Evolutionary conservation across 2,329 filamentous ascomycete genomes (phyloP).

Genomic region (Pyricularia sp.): DNA sequence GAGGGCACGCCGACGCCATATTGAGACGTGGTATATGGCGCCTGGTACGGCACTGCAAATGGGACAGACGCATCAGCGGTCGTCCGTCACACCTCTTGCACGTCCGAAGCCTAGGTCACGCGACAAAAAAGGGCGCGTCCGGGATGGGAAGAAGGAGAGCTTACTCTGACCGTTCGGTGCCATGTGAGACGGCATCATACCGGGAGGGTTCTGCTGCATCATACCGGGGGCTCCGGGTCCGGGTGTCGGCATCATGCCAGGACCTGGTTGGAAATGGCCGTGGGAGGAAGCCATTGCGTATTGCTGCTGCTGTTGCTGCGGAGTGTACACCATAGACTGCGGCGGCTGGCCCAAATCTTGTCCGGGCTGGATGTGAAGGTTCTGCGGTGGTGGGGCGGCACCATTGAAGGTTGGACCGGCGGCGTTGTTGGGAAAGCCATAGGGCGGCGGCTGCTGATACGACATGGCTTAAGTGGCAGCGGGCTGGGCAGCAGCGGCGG

Average conservation of each 20-base stretch:
- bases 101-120: slow-evolving; percentile 7
- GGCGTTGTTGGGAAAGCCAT: slow-evolving; percentile 39
- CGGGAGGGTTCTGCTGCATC: slow-evolving; percentile 44
- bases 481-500: slow-evolving; percentile 21
- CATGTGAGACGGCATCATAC: slow-evolving; percentile 47
- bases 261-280: slow-evolving; percentile 34
- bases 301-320: slow-evolving; percentile 26
- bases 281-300: slow-evolving; percentile 38
- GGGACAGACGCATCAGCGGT: slow-evolving; percentile 7
- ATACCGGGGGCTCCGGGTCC: slow-evolving; percentile 36
- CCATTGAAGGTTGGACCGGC: slow-evolving; percentile 39
- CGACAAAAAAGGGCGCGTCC: slow-evolving; percentile 10
- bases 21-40: slow-evolving; percentile 43
- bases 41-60: slow-evolving; percentile 40
- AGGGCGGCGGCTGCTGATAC: slow-evolving; percentile 24
- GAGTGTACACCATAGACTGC: slow-evolving; percentile 47
- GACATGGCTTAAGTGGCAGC: slow-evolving; percentile 26
- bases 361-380: slow-evolving; percentile 31
- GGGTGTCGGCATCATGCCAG: slow-evolving; percentile 41
- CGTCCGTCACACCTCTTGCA: neutral
- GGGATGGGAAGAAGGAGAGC: slow-evolving; percentile 18
- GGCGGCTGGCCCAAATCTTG: slow-evolving; percentile 23
- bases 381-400: slow-evolving; percentile 33
- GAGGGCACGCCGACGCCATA: slow-evolving; percentile 41
- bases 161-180: slow-evolving; percentile 46